phyloP scores from a whole-genome alignment of 208 protist genomes.

The Crithidia bombi region DNA sequence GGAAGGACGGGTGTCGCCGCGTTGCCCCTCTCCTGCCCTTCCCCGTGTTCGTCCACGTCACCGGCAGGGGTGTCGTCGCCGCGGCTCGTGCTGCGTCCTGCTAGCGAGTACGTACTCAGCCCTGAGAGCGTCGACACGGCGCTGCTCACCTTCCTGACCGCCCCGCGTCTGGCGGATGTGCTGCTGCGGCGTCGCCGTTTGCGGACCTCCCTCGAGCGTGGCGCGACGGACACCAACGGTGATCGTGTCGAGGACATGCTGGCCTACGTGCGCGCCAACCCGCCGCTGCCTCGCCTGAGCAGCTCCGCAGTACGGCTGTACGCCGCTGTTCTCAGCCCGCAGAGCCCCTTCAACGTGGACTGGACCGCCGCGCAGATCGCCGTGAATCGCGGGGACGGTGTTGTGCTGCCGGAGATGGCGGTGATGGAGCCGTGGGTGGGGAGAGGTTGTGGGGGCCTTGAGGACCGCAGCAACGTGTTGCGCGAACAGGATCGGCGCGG shows the following conservation, averaged over 20 bases:
- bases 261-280: constrained; percentile 2
- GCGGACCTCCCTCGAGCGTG: constrained; percentile 6
- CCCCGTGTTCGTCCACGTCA: not conserved
- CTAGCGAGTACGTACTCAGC: constrained; percentile 13
- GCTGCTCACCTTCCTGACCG: constrained; percentile 29
- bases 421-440: constrained; percentile 37
- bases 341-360: constrained; percentile 48
- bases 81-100: constrained; percentile 13
- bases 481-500: not conserved
- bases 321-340: constrained; percentile 36
- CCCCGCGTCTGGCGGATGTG: constrained; percentile 18
- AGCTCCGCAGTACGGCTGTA: constrained; percentile 36
- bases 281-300: constrained; percentile 7
- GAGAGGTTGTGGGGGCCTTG: not conserved
- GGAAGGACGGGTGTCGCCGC: not conserved
- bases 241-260: constrained; percentile 11
- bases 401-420: constrained; percentile 45
- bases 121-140: constrained; percentile 19
- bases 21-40: not conserved
- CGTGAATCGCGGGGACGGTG: constrained; percentile 38
- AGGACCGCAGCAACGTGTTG: not conserved
- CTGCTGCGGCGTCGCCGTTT: constrained; percentile 17
- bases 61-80: not conserved
- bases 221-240: not conserved
- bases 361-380: constrained; percentile 43